Evolutionary conservation across 2,329 filamentous ascomycete genomes (phyloP).

Genomic region (Geosmithia putterillii): DNA sequence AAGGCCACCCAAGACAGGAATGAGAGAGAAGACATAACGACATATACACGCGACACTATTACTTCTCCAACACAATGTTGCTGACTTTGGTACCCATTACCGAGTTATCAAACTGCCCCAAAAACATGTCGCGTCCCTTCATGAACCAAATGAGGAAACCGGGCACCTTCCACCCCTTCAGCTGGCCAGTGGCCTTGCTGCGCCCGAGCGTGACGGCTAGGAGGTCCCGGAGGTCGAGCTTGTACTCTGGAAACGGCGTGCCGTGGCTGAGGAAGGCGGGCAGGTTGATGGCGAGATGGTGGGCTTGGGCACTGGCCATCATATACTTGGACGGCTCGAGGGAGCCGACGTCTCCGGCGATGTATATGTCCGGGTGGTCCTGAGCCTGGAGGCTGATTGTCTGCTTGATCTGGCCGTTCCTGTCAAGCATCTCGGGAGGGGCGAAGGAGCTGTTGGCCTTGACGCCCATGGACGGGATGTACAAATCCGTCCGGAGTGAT

Average conservation of each 20-base stretch:
- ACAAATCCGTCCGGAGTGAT: slow-evolving; percentile 27
- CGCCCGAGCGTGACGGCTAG: slow-evolving; percentile 26
- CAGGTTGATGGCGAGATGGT: slow-evolving; percentile 20
- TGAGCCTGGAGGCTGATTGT: slow-evolving; percentile 21
- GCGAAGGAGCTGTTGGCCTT: slow-evolving; percentile 31
- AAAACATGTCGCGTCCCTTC: slow-evolving; percentile 25
- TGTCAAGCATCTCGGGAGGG: slow-evolving; percentile 22
- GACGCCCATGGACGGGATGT: slow-evolving; percentile 33
- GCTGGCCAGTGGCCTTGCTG: slow-evolving; percentile 23
- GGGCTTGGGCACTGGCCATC: slow-evolving; percentile 17
- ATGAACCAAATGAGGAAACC: slow-evolving; percentile 23
- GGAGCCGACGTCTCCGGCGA: slow-evolving; percentile 29
- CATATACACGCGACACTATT: background rate
- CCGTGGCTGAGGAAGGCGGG: slow-evolving; percentile 17
- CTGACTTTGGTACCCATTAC: slow-evolving; percentile 21
- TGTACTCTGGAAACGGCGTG: slow-evolving; percentile 15
- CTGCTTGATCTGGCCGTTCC: slow-evolving; percentile 20
- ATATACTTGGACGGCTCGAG: slow-evolving; percentile 21
- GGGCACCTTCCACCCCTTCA: slow-evolving; percentile 22
- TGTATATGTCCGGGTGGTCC: slow-evolving; percentile 26
- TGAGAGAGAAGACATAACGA: background rate
- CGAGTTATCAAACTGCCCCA: slow-evolving; percentile 14
- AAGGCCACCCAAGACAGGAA: background rate
- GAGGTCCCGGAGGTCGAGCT: slow-evolving; percentile 12
- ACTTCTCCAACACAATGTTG: slow-evolving; percentile 15